Percentiles rank a stretch among this genome's conserved stretches.
These are phyloP conservation scores for Euphorbia neoarborescens DNA, from an alignment of 441 rosid species.

Conservation along the genomic window DNA sequence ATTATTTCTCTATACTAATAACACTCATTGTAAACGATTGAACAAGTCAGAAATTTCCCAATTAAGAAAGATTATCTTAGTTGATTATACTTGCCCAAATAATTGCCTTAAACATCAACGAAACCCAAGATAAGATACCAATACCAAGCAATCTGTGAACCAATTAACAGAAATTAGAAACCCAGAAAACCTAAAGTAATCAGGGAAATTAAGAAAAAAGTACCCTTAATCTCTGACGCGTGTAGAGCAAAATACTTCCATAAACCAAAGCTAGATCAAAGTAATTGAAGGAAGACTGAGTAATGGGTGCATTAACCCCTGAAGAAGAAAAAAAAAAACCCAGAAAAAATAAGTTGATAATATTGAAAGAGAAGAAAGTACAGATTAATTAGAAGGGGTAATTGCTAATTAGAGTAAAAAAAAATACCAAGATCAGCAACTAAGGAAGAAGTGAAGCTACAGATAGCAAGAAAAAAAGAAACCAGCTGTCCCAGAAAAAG, in stretches of 20 bases:
- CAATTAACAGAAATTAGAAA: not conserved
- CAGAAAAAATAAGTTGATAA: not conserved
- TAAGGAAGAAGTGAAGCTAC: slow-evolving; percentile 46
- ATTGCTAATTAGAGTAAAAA: not conserved
- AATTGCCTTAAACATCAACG: slow-evolving; percentile 55
- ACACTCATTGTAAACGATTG: too few relatives aligned
- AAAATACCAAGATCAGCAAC: slow-evolving; percentile 28
- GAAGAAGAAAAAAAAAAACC: not conserved
- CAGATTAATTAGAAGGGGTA: not conserved
- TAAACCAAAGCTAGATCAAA: slow-evolving; percentile 37
- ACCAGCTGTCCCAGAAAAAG: slow-evolving; percentile 45
- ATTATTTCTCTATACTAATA: too few relatives aligned
- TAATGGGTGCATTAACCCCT: slow-evolving; percentile 54
- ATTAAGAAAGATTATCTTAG: not conserved
- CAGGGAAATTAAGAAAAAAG: not conserved
- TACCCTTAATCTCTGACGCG: slow-evolving; percentile 38
- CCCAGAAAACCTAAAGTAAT: not conserved
- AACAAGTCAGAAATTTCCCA: not conserved
- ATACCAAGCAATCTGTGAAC: slow-evolving; percentile 52
- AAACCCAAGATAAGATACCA: slow-evolving; percentile 56
- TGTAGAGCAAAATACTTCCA: slow-evolving; percentile 34
- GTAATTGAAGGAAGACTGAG: slow-evolving; percentile 41
- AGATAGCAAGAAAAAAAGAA: slow-evolving; percentile 40
- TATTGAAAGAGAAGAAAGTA: not conserved
- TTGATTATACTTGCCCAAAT: slow-evolving; percentile 32